Evolutionary conservation across 2,329 filamentous ascomycete species (phyloP), one percentile per base, ranked within the genome.

Genomic region (Alternaria brassicae): DNA sequence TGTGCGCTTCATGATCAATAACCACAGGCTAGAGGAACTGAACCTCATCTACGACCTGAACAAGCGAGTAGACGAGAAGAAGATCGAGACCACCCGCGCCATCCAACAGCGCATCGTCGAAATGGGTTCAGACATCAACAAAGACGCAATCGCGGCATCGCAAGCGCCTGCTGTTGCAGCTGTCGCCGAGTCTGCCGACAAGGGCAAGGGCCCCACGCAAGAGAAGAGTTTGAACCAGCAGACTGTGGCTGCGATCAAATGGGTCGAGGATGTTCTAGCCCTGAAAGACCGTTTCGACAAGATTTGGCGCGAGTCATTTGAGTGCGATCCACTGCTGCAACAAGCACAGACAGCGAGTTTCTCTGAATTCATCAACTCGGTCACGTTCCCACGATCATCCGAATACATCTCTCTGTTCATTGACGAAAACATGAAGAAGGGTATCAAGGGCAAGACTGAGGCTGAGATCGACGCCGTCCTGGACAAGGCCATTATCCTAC

Each of bases 321-420:
- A 84, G 21, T 83, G 86, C 41, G 93, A 98, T 71, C 84, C 92
- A 37, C 83, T 88, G 7, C 82, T 99, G 15, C 91, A 97, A 70
- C 91, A 90, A 2, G 89, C 92, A 0, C 83, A 98, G 25, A 93
- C 92, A 2, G 89, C 89, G 72, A 96, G 93, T 73, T 97, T 97
- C 70, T 86, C 91, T 1, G 90, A 96, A 15, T 96, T 98, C 70
- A 97, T 99, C 83, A 98, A 97, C 75, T 80, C 88, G 0, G 42
- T 69, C 1, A 64, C 69, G n/a, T 97, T 97, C 73, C 78, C 82
- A 13, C 88, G 93, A 62, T 90, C 91, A 68, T 92, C 94, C 1
- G 95, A 99, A 74, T 97, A 92, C 73, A 90, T 98, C 6, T 99
- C 95, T 0, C 84, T 99, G 0, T 99, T 96, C 79, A 96, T 99